phyloP scores from a whole-genome alignment of 441 rosid genomes.

The Croton laevigatus region DNA sequence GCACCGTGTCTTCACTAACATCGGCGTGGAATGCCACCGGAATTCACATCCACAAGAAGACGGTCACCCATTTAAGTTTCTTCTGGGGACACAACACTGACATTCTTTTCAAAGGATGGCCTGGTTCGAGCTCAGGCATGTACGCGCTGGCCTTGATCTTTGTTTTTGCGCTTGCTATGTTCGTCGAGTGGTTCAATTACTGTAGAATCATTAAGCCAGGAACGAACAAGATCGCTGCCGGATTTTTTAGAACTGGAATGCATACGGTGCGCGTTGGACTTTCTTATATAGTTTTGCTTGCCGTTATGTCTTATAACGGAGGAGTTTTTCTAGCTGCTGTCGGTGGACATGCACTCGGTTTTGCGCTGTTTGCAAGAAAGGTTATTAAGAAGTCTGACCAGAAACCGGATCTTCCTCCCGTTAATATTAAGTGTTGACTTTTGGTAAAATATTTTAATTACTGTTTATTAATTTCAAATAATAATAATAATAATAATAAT shows the following conservation, averaged over 20 bases:
- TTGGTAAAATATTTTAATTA: not conserved
- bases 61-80: slow-evolving; percentile 41
- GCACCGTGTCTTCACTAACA: slow-evolving; percentile 12
- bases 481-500: not conserved
- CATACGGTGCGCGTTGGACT: slow-evolving; percentile 37
- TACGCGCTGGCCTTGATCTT: slow-evolving; percentile 58
- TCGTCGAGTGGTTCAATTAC: slow-evolving; percentile 51
- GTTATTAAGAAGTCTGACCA: slow-evolving; percentile 27
- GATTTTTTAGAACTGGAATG: slow-evolving; percentile 41
- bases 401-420: slow-evolving; percentile 25
- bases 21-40: slow-evolving; percentile 35
- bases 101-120: slow-evolving; percentile 79
- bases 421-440: slow-evolving; percentile 15
- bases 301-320: slow-evolving; percentile 58
- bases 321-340: slow-evolving; percentile 53
- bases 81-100: slow-evolving; percentile 61
- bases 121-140: slow-evolving; percentile 53
- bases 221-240: slow-evolving; percentile 35
- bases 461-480: not conserved
- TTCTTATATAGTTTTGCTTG: slow-evolving; percentile 53
- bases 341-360: slow-evolving; percentile 48
- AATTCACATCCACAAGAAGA: slow-evolving; percentile 26
- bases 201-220: slow-evolving; percentile 36
- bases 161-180: slow-evolving; percentile 54
- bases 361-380: slow-evolving; percentile 38